These are phyloP conservation scores for Yamadazyma membranifaciens DNA, from an alignment of 1,139 yeast genomes.

Conservation along the genomic window DNA sequence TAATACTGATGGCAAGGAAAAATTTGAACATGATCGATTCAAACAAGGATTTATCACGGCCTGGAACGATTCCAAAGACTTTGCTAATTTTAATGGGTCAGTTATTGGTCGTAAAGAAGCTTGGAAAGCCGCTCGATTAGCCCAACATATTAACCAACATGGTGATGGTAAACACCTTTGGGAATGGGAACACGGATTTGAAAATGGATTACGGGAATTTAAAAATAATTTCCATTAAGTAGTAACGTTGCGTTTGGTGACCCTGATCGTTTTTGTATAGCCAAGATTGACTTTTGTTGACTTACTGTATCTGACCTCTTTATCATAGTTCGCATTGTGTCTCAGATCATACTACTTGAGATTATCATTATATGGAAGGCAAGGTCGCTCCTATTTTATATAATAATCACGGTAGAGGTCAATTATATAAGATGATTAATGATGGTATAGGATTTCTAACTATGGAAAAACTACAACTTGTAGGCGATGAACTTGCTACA, in stretches of 20 bases:
- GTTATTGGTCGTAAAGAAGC: slow-evolving; percentile 70
- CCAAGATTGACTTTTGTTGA: not conserved
- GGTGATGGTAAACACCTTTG: slow-evolving; percentile 63
- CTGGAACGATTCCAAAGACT: slow-evolving; percentile 67
- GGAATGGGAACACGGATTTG: slow-evolving; percentile 90
- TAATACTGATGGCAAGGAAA: slow-evolving; percentile 51
- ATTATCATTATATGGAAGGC: not conserved
- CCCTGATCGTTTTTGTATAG: not conserved
- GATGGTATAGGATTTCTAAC: slow-evolving; percentile 6
- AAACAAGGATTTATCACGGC: slow-evolving; percentile 74
- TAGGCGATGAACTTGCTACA: slow-evolving; percentile 3
- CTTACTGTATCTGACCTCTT: not conserved
- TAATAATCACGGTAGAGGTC: no score
- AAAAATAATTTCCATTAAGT: slow-evolving; percentile 9
- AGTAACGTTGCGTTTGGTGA: not conserved
- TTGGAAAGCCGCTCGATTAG: slow-evolving; percentile 53
- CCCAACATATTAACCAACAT: slow-evolving; percentile 55
- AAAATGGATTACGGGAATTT: slow-evolving; percentile 51
- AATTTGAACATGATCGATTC: slow-evolving; percentile 78
- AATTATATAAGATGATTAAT: slow-evolving; percentile 5
- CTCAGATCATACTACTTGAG: not conserved
- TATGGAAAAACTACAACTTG: not conserved
- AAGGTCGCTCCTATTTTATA: not conserved
- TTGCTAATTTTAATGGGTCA: slow-evolving; percentile 69
- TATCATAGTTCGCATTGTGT: not conserved